phyloP scores from a whole-genome alignment of 129 eudicot genomes.

The Rutidosis leptorrhynchoides region DNA sequence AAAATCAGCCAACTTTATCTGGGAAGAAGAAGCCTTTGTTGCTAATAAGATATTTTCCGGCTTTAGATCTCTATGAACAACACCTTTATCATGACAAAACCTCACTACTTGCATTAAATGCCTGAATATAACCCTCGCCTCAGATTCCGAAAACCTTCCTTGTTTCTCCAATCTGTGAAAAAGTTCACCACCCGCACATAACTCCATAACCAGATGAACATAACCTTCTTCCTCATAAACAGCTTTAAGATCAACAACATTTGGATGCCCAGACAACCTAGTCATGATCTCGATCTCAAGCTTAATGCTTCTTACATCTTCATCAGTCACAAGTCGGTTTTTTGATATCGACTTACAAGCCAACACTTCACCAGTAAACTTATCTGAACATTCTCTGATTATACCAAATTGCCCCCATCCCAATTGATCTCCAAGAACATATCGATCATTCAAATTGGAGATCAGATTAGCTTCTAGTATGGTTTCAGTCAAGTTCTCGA shows the following conservation, averaged over 20 bases:
- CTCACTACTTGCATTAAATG: slow-evolving; percentile 67
- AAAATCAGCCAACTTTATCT: slow-evolving; percentile 78
- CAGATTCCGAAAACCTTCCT: slow-evolving; percentile 61
- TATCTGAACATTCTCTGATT: slow-evolving; percentile 63
- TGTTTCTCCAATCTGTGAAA: slow-evolving; percentile 62
- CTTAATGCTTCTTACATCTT: slow-evolving; percentile 64
- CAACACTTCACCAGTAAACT: slow-evolving; percentile 50
- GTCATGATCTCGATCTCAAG: slow-evolving; percentile 85
- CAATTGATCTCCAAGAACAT: slow-evolving; percentile 61
- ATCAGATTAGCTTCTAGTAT: slow-evolving; percentile 47
- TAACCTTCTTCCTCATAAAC: slow-evolving; percentile 82
- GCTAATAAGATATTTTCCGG: slow-evolving; percentile 78
- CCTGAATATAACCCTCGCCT: slow-evolving; percentile 54
- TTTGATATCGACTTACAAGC: slow-evolving; percentile 91
- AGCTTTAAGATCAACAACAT: slow-evolving; percentile 74
- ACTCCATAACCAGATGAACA: slow-evolving; percentile 88
- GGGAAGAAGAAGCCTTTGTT: slow-evolving; percentile 53
- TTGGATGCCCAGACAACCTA: slow-evolving; percentile 72
- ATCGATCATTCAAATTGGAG: slow-evolving; percentile 49
- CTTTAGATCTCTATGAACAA: slow-evolving; percentile 83
- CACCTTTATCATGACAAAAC: slow-evolving; percentile 78
- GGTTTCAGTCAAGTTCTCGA: slow-evolving; percentile 44
- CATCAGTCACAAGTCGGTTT: slow-evolving; percentile 61
- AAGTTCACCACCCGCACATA: slow-evolving; percentile 91
- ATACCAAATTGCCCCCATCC: slow-evolving; percentile 88